phyloP scores from a whole-genome alignment of 768 basidiomycete genomes.

The Panaeolus papilionaceus region DNA sequence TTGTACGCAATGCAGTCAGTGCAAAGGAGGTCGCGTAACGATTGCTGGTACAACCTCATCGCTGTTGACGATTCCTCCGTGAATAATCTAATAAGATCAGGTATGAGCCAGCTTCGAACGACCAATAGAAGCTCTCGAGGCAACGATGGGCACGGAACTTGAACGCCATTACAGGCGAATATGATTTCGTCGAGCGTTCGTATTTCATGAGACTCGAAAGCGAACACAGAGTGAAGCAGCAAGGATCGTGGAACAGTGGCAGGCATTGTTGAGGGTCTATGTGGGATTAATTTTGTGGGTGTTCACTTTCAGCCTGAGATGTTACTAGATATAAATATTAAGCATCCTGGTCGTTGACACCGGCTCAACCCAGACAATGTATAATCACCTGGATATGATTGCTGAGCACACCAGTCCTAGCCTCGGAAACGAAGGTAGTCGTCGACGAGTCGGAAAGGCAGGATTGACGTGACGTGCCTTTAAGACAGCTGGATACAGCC shows the following conservation, averaged over 20 bases:
- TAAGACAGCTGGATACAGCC: slow-evolving; percentile 10
- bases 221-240: slow-evolving; percentile 52
- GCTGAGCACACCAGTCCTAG: not conserved
- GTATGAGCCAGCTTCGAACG: slow-evolving; percentile 55
- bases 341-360: not conserved
- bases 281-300: not conserved
- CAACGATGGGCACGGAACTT: slow-evolving; percentile 32
- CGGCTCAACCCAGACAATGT: not conserved
- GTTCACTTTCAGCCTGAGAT: not conserved
- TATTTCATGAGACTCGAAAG: slow-evolving; percentile 52
- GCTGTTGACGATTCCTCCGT: slow-evolving; percentile 48
- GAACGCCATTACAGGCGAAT: slow-evolving; percentile 19
- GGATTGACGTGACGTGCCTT: slow-evolving; percentile 11
- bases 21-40: slow-evolving; percentile 49
- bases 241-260: not conserved
- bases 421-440: not conserved
- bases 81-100: slow-evolving; percentile 46
- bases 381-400: not conserved
- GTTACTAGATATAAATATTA: slow-evolving; percentile 4
- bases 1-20: slow-evolving; percentile 57
- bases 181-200: slow-evolving; percentile 48
- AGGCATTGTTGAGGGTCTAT: not conserved
- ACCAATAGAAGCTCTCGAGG: slow-evolving; percentile 60
- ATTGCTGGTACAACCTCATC: slow-evolving; percentile 47
- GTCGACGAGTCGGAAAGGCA: slow-evolving; percentile 10